Percentiles rank a stretch among this genome's conserved stretches.
phyloP scores from a whole-genome alignment of 108 stramenopile species.

The Fragilaria radians region DNA sequence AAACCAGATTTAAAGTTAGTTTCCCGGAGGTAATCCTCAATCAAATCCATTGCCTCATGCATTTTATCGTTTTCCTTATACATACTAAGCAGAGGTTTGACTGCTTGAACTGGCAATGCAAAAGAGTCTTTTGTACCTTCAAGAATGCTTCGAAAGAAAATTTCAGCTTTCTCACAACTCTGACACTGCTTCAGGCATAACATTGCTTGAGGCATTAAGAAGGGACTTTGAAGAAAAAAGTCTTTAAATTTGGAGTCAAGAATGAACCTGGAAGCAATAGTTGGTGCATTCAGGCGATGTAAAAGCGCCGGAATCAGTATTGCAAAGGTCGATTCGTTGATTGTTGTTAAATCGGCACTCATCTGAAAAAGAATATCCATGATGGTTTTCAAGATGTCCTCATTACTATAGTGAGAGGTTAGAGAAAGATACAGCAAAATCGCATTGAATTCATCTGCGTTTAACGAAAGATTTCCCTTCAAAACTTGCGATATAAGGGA shows the following conservation, averaged over 20 bases:
- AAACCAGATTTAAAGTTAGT: background rate
- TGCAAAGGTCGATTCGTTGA: constrained; percentile 18
- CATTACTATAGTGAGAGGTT: background rate
- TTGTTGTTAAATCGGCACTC: background rate
- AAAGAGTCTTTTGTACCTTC: background rate
- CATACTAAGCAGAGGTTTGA: background rate
- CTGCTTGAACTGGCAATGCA: background rate
- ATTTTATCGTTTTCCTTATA: background rate
- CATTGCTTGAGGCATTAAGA: background rate
- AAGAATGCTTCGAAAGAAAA: background rate
- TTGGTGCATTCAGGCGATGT: constrained; percentile 9
- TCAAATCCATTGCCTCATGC: background rate
- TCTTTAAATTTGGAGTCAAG: background rate
- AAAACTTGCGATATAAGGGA: background rate
- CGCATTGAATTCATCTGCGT: background rate
- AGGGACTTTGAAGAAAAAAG: background rate
- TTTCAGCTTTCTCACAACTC: background rate
- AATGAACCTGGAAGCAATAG: constrained; percentile 14
- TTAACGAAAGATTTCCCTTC: background rate
- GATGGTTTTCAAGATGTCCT: background rate
- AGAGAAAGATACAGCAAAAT: background rate
- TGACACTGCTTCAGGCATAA: background rate
- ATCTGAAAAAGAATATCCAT: background rate
- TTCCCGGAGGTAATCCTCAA: background rate
- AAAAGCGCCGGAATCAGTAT: constrained; percentile 19